A percentile compares a stretch with the other conserved stretches of the same genome.
phyloP scores from a whole-genome alignment of 768 basidiomycete species.

The Boletus insuetus region DNA sequence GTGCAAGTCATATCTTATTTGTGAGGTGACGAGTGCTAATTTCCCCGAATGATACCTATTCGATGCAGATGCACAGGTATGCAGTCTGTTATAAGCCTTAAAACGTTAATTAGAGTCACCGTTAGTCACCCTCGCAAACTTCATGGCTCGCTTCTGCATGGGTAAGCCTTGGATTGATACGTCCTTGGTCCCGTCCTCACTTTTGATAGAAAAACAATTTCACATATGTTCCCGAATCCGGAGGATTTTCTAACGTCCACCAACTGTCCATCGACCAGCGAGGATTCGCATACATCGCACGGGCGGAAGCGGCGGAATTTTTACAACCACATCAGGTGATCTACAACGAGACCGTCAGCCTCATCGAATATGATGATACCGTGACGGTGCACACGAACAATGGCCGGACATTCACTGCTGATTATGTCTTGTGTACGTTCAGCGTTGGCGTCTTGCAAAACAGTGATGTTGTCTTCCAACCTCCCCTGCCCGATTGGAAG shows the following conservation, averaged over 20 bases:
- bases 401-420: conserved; percentile 44
- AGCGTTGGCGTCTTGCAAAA: conserved; percentile 70
- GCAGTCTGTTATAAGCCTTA: not conserved
- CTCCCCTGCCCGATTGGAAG: conserved; percentile 57
- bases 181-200: conserved; percentile 1
- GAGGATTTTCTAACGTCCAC: conserved; percentile 58
- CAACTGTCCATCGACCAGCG: conserved; percentile 56
- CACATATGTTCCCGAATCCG: conserved; percentile 48
- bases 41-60: not conserved
- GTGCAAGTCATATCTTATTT: conserved; percentile 20
- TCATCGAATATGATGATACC: conserved; percentile 43
- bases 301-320: conserved; percentile 56
- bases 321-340: conserved; percentile 45
- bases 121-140: conserved; percentile 57
- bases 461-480: conserved; percentile 54
- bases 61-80: conserved; percentile 29
- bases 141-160: conserved; percentile 64
- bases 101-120: conserved; percentile 29
- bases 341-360: conserved; percentile 49
- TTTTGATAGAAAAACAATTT: conserved; percentile 55
- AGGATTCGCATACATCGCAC: conserved; percentile 57
- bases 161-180: conserved; percentile 36
- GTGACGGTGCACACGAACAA: conserved; percentile 47
- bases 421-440: conserved; percentile 66
- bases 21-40: not conserved